A percentile compares a stretch with the other conserved stretches of the same genome.
phyloP scores from a whole-genome alignment of 140 eudicot genomes.

The Bidens hawaiensis region DNA sequence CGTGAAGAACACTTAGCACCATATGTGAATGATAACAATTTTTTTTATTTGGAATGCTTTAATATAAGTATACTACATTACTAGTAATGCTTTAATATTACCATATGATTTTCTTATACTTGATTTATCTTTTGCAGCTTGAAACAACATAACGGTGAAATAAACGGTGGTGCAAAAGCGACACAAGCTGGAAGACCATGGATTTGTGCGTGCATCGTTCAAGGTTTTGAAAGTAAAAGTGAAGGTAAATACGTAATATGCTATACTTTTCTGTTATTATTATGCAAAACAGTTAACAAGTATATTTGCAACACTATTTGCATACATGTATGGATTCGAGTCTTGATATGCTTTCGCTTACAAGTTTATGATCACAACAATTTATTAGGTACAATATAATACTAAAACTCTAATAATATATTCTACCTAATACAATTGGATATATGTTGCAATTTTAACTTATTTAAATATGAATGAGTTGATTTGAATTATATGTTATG shows the following conservation, averaged over 20 bases:
- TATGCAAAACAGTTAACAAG: conserved; percentile 2
- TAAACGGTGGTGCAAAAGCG: conserved; percentile 95
- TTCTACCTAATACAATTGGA: no score
- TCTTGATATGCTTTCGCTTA: background rate
- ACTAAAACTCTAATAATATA: no score
- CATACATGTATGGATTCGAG: background rate
- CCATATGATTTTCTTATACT: background rate
- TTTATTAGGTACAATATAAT: no score
- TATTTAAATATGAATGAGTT: background rate
- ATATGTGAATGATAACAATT: no score
- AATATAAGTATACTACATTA: no score
- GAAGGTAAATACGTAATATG: conserved; percentile 44
- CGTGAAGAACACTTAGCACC: no score
- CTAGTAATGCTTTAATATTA: no score
- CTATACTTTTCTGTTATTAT: background rate
- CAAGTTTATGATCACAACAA: background rate
- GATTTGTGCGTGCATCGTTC: conserved; percentile 84
- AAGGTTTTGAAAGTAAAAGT: conserved; percentile 56
- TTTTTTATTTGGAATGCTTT: background rate
- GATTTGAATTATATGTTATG: background rate
- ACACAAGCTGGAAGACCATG: conserved; percentile 92
- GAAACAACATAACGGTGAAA: conserved; percentile 84
- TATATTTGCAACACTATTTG: background rate
- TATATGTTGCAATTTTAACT: background rate
- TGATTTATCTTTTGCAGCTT: conserved; percentile 40